Conservation (phyloP, 176 grass and related monocot genomes). For the Musa beccarii region DNA sequence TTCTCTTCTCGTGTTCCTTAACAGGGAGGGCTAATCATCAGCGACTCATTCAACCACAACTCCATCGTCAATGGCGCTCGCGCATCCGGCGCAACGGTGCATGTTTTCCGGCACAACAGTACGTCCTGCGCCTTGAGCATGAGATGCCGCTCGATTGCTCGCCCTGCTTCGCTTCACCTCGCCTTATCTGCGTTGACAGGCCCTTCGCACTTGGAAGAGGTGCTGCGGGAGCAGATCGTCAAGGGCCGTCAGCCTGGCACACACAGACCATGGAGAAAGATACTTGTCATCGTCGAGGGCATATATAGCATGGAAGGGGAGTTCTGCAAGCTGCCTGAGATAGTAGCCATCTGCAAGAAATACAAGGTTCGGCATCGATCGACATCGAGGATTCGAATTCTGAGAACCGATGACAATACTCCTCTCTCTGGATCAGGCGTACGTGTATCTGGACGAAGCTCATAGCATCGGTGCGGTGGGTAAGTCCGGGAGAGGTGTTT, state of each 20-base stretch:
- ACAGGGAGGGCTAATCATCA: conserved; percentile 7
- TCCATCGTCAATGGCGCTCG: conserved; percentile 8
- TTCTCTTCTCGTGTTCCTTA: background rate
- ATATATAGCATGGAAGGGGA: conserved; percentile 12
- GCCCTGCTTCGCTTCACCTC: background rate
- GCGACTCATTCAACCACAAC: conserved; percentile 11
- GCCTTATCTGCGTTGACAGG: background rate
- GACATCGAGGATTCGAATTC: no score
- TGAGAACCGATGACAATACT: no score
- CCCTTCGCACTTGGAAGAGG: conserved; percentile 7
- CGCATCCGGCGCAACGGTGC: background rate
- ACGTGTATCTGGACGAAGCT: conserved; percentile 1
- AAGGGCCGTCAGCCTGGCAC: background rate
- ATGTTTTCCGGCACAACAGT: conserved; percentile 5
- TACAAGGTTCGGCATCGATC: background rate
- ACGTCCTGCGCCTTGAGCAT: background rate
- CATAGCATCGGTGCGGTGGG: background rate
- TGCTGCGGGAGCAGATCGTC: conserved; percentile 4
- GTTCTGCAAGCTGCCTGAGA: conserved; percentile 11
- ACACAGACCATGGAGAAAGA: conserved; percentile 5
- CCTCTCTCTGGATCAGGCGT: background rate
- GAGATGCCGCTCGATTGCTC: no score
- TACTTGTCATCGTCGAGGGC: conserved; percentile 1
- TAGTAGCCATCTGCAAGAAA: conserved; percentile 9
- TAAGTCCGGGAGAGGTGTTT: conserved; percentile 2